Percentiles rank a stretch among this genome's conserved stretches.
phyloP scores from a whole-genome alignment of 2,329 filamentous ascomycete genomes.

The Colletotrichum somersetense region DNA sequence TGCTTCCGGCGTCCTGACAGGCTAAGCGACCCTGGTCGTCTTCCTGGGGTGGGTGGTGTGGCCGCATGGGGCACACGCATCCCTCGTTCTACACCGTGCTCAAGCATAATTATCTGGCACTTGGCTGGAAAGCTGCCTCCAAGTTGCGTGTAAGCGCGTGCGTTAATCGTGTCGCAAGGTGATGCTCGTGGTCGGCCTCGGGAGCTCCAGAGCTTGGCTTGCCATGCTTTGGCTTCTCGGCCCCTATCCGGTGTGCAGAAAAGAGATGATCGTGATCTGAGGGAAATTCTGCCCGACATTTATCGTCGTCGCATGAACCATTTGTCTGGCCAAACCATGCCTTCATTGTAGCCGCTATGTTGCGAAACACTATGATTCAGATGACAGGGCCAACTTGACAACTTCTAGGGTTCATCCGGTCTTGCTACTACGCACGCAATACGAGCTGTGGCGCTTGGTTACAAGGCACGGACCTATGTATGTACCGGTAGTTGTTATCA shows the following conservation, averaged over 20 bases:
- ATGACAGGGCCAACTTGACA: constrained; percentile 20
- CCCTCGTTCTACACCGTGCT: background rate
- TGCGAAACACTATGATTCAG: background rate
- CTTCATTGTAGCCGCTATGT: background rate
- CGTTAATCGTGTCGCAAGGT: background rate
- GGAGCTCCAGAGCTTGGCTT: constrained; percentile 1
- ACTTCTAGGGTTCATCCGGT: constrained; percentile 29
- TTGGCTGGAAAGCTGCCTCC: background rate
- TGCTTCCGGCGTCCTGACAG: constrained; percentile 18
- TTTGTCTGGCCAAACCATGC: background rate
- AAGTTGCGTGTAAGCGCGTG: background rate
- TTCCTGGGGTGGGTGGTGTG: constrained; percentile 13
- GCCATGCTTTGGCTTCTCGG: constrained; percentile 2
- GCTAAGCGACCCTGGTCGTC: constrained; percentile 22
- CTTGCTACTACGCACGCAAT: constrained; percentile 2
- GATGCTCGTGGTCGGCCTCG: background rate
- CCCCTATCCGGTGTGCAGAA: background rate
- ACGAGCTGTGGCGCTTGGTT: background rate
- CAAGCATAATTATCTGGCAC: background rate
- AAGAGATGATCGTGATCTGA: background rate
- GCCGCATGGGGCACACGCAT: constrained; percentile 22
- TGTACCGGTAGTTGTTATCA: background rate
- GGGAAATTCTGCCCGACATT: background rate
- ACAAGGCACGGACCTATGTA: background rate
- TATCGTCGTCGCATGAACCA: background rate